A percentile compares a stretch with the other conserved stretches of the same genome.
phyloP scores from a whole-genome alignment of 78 protist species.

The slime mould (Dictyostelium discoideum) region DNA sequence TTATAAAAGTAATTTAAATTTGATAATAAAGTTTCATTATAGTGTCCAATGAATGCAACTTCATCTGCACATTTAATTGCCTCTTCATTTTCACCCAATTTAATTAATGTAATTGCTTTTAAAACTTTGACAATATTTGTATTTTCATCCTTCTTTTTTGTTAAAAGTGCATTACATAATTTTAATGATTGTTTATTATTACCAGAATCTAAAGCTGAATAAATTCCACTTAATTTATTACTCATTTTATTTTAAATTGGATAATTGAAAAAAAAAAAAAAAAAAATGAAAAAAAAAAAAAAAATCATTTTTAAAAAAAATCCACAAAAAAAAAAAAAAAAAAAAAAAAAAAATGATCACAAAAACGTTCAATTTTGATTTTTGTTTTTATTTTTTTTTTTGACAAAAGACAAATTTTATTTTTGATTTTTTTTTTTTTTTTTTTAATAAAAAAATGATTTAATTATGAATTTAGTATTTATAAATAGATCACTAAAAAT shows the following conservation, averaged over 20 bases:
- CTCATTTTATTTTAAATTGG: not conserved
- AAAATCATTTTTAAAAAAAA: too few species aligned
- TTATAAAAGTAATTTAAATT: constrained; percentile 59
- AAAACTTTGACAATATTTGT: not conserved
- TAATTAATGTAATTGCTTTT: not conserved
- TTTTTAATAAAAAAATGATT: too few species aligned
- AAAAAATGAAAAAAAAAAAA: not conserved
- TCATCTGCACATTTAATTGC: constrained; percentile 56
- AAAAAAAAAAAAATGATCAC: too few species aligned
- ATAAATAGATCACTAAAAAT: too few species aligned
- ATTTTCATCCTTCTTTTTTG: constrained; percentile 29
- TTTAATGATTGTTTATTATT: constrained; percentile 60
- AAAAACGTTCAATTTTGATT: too few species aligned
- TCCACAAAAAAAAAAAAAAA: too few species aligned
- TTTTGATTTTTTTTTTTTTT: too few species aligned
- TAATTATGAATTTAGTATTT: too few species aligned
- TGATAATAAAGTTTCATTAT: constrained; percentile 16
- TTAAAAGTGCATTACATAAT: constrained; percentile 28
- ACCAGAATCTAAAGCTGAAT: constrained; percentile 53
- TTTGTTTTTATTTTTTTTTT: too few species aligned
- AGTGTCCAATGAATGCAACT: constrained; percentile 10
- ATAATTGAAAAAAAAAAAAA: not conserved
- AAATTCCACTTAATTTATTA: constrained; percentile 39
- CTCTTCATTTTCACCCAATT: constrained; percentile 32
- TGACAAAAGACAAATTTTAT: too few species aligned